Evolutionary conservation across 169 alveolate species (phyloP).

Genomic region (Plasmodium fragile): DNA sequence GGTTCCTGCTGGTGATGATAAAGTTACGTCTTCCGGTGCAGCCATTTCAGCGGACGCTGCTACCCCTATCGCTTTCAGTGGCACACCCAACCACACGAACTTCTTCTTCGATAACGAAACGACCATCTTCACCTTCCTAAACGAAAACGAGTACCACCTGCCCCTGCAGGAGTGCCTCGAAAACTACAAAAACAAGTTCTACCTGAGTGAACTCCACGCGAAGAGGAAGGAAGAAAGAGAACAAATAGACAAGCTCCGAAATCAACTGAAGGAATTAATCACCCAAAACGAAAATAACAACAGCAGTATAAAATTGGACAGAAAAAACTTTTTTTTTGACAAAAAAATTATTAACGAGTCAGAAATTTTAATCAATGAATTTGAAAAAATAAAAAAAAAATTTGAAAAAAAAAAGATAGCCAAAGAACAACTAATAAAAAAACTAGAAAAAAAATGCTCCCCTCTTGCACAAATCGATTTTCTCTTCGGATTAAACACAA

Average conservation of each 20-base stretch:
- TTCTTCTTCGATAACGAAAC: constrained; percentile 52
- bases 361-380: constrained; percentile 42
- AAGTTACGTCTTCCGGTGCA: neutral
- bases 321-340: constrained; percentile 44
- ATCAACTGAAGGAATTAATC: constrained; percentile 14
- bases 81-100: neutral
- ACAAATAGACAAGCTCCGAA: constrained; percentile 8
- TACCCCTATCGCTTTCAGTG: neutral
- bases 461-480: constrained; percentile 11
- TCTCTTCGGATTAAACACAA: constrained; percentile 13
- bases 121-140: constrained; percentile 51
- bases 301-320: constrained; percentile 1
- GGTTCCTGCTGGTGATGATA: neutral
- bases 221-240: constrained; percentile 7
- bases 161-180: neutral
- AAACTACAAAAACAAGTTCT: neutral
- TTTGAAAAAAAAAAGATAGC: constrained; percentile 31
- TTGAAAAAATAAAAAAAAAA: constrained; percentile 40
- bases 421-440: constrained; percentile 19
- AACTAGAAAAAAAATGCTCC: constrained; percentile 38
- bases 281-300: constrained; percentile 18
- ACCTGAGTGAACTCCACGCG: neutral
- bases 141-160: constrained; percentile 20
- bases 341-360: constrained; percentile 46
- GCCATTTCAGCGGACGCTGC: neutral